phyloP scores from a whole-genome alignment of 768 basidiomycete genomes.

The Leccinellum albellum region DNA sequence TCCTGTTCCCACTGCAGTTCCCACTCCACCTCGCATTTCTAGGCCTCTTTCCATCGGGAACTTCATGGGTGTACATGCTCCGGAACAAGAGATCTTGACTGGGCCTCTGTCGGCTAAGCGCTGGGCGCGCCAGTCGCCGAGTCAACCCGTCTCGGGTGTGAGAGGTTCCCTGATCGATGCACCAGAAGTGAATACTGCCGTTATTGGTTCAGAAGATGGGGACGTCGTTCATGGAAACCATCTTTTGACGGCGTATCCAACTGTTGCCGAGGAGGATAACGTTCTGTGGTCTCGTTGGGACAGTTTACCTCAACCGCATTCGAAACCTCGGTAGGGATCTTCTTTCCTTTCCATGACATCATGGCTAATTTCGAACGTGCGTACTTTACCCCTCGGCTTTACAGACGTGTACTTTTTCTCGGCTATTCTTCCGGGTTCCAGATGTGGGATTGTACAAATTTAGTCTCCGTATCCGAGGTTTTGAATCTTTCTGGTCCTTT shows the following conservation, averaged over 20 bases:
- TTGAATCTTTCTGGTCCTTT: conserved; percentile 43
- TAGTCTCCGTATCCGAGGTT: conserved; percentile 49
- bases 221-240: conserved; percentile 13
- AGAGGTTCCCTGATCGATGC: conserved; percentile 8
- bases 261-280: conserved; percentile 28
- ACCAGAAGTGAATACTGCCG: conserved; percentile 9
- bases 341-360: background rate
- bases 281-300: conserved; percentile 36
- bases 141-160: conserved; percentile 6
- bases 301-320: conserved; percentile 15
- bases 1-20: conserved; percentile 43
- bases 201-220: conserved; percentile 23
- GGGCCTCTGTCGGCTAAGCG: conserved; percentile 11
- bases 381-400: conserved; percentile 2
- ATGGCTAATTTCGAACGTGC: background rate
- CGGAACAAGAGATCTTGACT: conserved; percentile 9
- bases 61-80: conserved; percentile 31
- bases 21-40: conserved; percentile 49
- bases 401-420: conserved; percentile 47
- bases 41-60: conserved; percentile 46
- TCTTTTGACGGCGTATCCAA: conserved; percentile 27
- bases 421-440: conserved; percentile 53
- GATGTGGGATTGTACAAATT: conserved; percentile 58
- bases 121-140: conserved; percentile 5
- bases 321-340: conserved; percentile 18